A percentile compares a stretch with the other conserved stretches of the same genome.
Evolutionary conservation across 495 filamentous ascomycete species (phyloP).

Genomic region (Annulohypoxylon nitens): DNA sequence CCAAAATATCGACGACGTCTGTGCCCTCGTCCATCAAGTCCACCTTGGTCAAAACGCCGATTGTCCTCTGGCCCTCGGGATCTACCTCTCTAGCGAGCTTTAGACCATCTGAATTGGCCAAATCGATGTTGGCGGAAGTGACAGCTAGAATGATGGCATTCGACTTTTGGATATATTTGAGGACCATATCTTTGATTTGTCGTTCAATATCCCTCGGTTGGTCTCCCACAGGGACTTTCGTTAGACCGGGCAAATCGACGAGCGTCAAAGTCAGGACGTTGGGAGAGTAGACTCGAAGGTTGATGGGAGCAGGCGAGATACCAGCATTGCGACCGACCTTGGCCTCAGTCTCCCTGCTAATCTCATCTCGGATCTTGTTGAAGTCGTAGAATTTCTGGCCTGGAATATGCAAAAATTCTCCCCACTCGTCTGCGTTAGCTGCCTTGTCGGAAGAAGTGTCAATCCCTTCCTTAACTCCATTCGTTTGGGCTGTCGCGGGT

Average conservation of each 20-base stretch:
- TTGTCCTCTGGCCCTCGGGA: conserved; percentile 97
- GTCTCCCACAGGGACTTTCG: conserved; percentile 97
- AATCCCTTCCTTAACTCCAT: conserved; percentile 82
- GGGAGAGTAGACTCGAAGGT: conserved; percentile 96
- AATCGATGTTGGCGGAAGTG: conserved; percentile 94
- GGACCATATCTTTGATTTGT: conserved; percentile 98
- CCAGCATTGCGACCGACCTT: conserved; percentile 97
- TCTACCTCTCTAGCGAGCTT: conserved; percentile 98
- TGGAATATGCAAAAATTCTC: conserved; percentile 98
- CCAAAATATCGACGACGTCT: conserved; percentile 98
- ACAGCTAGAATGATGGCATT: conserved; percentile 99
- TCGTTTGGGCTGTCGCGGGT: conserved; percentile 69
- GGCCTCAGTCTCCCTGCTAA: conserved; percentile 93
- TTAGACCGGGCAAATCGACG: conserved; percentile 97
- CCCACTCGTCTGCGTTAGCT: conserved; percentile 95
- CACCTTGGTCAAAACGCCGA: conserved; percentile 98
- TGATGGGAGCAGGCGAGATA: conserved; percentile 96
- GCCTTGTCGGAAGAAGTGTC: conserved; percentile 76
- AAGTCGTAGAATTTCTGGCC: conserved; percentile 99
- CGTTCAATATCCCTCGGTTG: conserved; percentile 98
- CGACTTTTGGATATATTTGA: conserved; percentile 98
- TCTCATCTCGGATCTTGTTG: conserved; percentile 99
- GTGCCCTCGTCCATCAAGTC: conserved; percentile 99
- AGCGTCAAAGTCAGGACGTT: conserved; percentile 98
- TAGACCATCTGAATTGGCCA: conserved; percentile 98